phyloP scores from a whole-genome alignment of 495 filamentous ascomycete genomes.

The Aspergillus funiculosus region DNA sequence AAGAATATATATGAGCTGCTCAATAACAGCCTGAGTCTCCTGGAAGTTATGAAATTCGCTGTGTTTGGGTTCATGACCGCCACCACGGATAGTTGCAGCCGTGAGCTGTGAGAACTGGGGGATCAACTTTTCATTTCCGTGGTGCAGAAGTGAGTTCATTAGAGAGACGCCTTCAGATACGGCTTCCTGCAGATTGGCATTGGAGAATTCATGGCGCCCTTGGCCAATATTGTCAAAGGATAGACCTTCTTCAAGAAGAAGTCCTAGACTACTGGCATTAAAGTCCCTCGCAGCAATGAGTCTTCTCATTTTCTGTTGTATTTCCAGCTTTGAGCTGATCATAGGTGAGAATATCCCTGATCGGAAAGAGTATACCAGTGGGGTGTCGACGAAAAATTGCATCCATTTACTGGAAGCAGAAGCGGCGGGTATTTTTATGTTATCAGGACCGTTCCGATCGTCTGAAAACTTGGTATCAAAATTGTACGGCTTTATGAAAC shows the following conservation, averaged over 20 bases:
- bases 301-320: conserved; percentile 58
- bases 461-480: conserved; percentile 18
- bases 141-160: conserved; percentile 70
- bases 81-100: conserved; percentile 57
- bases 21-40: conserved; percentile 55
- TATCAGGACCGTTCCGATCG: conserved; percentile 43
- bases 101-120: conserved; percentile 72
- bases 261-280: conserved; percentile 78
- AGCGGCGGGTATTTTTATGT: background rate
- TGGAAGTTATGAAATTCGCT: conserved; percentile 21
- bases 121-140: conserved; percentile 41
- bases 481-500: conserved; percentile 36
- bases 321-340: conserved; percentile 61
- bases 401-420: conserved; percentile 47
- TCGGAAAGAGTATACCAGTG: conserved; percentile 60
- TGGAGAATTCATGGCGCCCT: conserved; percentile 25
- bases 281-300: conserved; percentile 65
- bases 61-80: conserved; percentile 38
- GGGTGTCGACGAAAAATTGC: conserved; percentile 72
- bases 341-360: conserved; percentile 62
- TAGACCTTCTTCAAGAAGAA: conserved; percentile 77
- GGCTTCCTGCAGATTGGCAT: conserved; percentile 63
- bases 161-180: conserved; percentile 67
- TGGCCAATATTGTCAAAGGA: conserved; percentile 40
- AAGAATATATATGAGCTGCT: conserved; percentile 62